Evolutionary conservation across 345 rosid genomes (phyloP).

Genomic region (Citrus glauca): DNA sequence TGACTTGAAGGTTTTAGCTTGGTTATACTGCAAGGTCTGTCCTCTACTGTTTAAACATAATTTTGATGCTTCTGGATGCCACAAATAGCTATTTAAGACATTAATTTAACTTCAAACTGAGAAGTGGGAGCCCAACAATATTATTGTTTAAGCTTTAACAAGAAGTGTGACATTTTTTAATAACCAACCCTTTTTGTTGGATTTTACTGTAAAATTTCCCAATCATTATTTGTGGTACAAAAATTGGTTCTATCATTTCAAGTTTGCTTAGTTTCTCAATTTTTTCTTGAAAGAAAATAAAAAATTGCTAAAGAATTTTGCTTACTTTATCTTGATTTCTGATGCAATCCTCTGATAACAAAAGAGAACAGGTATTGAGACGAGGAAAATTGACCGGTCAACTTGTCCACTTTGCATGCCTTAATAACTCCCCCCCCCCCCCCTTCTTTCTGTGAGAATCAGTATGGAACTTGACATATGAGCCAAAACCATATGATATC

Average conservation of each 20-base stretch:
- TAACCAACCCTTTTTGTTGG: not conserved
- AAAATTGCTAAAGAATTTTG: not conserved
- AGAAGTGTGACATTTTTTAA: slow-evolving; percentile 5
- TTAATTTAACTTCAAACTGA: not conserved
- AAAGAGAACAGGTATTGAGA: not conserved
- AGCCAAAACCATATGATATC: not conserved
- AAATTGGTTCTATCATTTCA: not conserved
- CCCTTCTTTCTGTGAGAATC: not conserved
- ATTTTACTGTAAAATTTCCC: not conserved
- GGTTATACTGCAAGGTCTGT: slow-evolving; percentile 75
- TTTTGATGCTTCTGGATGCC: not conserved
- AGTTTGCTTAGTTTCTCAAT: not conserved
- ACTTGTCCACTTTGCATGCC: not conserved
- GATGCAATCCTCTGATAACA: not conserved
- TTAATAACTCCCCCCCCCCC: not conserved
- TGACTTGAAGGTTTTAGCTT: slow-evolving; percentile 69
- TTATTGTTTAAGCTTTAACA: not conserved
- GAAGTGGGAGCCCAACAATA: not conserved
- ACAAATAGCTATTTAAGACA: not conserved
- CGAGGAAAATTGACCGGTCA: not conserved
- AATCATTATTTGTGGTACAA: not conserved
- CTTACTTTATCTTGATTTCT: not conserved
- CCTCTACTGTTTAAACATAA: slow-evolving; percentile 7
- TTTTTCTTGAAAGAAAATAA: no score
- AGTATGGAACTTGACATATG: not conserved